These are phyloP conservation scores for Zygosaccharomyces pseudobailii DNA, from an alignment of 1,139 yeast genomes.

Conservation along the genomic window DNA sequence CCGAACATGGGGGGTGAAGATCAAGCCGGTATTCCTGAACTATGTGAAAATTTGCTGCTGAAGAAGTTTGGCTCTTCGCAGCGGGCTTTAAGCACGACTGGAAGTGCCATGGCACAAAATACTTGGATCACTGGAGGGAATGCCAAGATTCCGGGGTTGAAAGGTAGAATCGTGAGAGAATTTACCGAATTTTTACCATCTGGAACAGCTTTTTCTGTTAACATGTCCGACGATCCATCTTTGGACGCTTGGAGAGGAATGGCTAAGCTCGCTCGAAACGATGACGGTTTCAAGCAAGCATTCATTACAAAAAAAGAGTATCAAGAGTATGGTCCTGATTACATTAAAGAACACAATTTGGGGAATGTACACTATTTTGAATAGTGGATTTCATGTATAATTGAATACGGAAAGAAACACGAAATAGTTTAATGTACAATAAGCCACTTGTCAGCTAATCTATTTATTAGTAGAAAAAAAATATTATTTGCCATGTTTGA, in stretches of 20 bases:
- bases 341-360: slow-evolving; percentile 78
- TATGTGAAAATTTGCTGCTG: slow-evolving; percentile 61
- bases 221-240: slow-evolving; percentile 61
- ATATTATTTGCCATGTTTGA: slow-evolving; percentile 28
- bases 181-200: slow-evolving; percentile 67
- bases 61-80: slow-evolving; percentile 59
- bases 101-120: slow-evolving; percentile 45
- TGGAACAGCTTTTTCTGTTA: slow-evolving; percentile 56
- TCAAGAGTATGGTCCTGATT: slow-evolving; percentile 84
- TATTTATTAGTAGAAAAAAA: background rate
- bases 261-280: slow-evolving; percentile 66
- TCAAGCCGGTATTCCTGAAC: slow-evolving; percentile 85
- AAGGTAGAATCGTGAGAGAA: slow-evolving; percentile 60
- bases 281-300: slow-evolving; percentile 42
- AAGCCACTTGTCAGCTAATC: slow-evolving; percentile 1
- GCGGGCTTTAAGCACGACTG: slow-evolving; percentile 31
- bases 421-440: slow-evolving; percentile 10
- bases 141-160: slow-evolving; percentile 60
- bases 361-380: slow-evolving; percentile 48
- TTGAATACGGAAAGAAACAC: background rate
- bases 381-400: slow-evolving; percentile 1
- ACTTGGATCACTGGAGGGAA: slow-evolving; percentile 87
- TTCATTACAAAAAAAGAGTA: slow-evolving; percentile 68
- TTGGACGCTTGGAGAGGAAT: slow-evolving; percentile 93
- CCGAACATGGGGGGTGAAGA: slow-evolving; percentile 96